Evolutionary conservation across 2,329 filamentous ascomycete species (phyloP).

Genomic region (Colletotrichum godetiae): DNA sequence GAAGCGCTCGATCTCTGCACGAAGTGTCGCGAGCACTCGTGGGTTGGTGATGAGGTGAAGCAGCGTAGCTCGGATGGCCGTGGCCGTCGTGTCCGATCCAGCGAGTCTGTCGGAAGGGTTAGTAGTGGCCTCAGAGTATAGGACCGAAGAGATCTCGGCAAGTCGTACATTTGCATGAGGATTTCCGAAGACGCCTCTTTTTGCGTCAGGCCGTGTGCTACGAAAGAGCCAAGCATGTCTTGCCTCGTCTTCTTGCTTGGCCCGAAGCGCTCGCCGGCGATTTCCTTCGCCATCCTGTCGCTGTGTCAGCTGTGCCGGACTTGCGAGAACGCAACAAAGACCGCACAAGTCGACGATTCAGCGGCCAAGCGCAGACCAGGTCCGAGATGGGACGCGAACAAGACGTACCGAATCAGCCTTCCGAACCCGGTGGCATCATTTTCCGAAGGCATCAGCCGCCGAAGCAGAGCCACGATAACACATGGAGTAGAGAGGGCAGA

Average conservation of each 20-base stretch:
- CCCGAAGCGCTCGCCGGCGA: too few species aligned
- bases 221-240: conserved; percentile 56
- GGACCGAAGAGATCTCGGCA: too few species aligned
- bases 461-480: conserved; percentile 51
- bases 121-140: too few species aligned
- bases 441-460: conserved; percentile 52
- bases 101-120: conserved; percentile 38
- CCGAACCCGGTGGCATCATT: conserved; percentile 52
- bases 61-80: conserved; percentile 56
- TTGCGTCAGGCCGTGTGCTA: conserved; percentile 48
- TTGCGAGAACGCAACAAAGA: too few species aligned
- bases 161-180: conserved; percentile 42
- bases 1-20: conserved; percentile 49
- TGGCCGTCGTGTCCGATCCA: conserved; percentile 50
- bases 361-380: too few species aligned
- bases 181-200: conserved; percentile 45
- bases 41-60: conserved; percentile 64
- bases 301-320: too few species aligned
- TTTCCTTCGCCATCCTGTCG: too few species aligned
- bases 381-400: too few species aligned
- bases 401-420: conserved; percentile 56
- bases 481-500: conserved; percentile 51
- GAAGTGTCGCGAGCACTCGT: conserved; percentile 56
- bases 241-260: conserved; percentile 15
- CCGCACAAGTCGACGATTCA: too few species aligned